Percentiles rank a stretch among this genome's conserved stretches.
Conservation (phyloP, 129 eudicot genomes). For the Artemisia annua region DNA sequence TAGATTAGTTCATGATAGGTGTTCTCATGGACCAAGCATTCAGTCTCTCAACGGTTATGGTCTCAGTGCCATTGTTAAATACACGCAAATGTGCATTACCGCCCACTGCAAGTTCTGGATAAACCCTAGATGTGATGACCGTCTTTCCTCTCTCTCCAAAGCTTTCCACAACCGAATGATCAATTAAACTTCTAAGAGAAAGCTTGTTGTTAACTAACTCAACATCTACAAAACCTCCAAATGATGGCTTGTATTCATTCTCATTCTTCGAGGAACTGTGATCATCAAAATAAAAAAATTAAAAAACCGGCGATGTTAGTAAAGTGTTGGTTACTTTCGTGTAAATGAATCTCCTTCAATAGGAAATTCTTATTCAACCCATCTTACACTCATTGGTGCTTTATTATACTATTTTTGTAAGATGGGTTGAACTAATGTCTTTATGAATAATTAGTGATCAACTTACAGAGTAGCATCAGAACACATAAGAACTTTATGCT, state of each 20-base stretch:
- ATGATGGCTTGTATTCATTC: constrained; percentile 54
- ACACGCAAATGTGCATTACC: constrained; percentile 49
- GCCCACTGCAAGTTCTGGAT: constrained; percentile 52
- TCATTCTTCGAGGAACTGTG: constrained; percentile 51
- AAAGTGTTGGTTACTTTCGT: background rate
- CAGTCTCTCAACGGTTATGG: constrained; percentile 40
- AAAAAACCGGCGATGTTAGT: background rate
- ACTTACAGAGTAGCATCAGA: constrained; percentile 49
- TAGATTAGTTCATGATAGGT: constrained; percentile 37
- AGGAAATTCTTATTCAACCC: background rate
- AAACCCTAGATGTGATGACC: constrained; percentile 66
- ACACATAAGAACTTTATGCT: constrained; percentile 56
- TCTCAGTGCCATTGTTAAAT: constrained; percentile 67
- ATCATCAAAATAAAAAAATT: background rate
- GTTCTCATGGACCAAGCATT: constrained; percentile 71
- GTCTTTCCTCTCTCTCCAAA: constrained; percentile 68
- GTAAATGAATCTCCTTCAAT: background rate
- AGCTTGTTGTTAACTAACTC: constrained; percentile 52
- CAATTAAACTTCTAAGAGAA: constrained; percentile 70
- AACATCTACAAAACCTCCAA: constrained; percentile 72
- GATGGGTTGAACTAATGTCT: background rate
- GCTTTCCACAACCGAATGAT: constrained; percentile 81
- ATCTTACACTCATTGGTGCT: background rate
- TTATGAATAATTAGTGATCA: background rate
- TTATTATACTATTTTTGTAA: background rate